These are phyloP conservation scores for Aspergillus melleus DNA, from an alignment of 2,329 filamentous ascomycete species.

Conservation along the genomic window DNA sequence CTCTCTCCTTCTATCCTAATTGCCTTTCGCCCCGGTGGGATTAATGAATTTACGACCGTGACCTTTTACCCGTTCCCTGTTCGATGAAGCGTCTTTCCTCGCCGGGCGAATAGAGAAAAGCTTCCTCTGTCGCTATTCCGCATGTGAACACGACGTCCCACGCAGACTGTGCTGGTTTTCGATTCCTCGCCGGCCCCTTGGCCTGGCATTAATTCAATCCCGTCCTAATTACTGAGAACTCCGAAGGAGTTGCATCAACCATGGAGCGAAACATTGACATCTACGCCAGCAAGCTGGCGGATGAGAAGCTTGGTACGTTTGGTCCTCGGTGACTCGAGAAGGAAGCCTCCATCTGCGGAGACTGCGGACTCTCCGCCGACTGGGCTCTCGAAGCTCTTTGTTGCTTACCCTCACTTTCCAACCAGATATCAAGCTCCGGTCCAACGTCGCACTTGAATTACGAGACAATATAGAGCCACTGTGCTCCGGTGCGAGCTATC, in stretches of 20 bases:
- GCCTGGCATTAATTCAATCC: conserved; percentile 37
- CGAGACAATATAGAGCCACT: conserved; percentile 84
- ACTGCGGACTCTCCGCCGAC: not conserved
- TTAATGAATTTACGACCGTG: conserved; percentile 35
- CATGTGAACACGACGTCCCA: conserved; percentile 30
- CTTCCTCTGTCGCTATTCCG: conserved; percentile 22
- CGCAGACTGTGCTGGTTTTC: conserved; percentile 29
- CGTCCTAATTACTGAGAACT: conserved; percentile 20
- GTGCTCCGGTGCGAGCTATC: conserved; percentile 78
- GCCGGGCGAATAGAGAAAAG: conserved; percentile 26
- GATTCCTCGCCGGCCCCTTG: conserved; percentile 36
- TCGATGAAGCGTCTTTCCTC: conserved; percentile 27
- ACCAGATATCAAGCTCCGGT: conserved; percentile 76
- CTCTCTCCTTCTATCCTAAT: conserved; percentile 6
- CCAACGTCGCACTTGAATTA: conserved; percentile 78
- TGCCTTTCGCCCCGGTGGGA: conserved; percentile 9
- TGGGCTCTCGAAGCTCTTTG: not conserved
- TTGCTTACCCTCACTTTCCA: conserved; percentile 9
- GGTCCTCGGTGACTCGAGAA: not conserved
- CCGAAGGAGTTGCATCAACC: conserved; percentile 20
- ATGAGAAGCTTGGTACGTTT: conserved; percentile 49
- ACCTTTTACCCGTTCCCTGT: conserved; percentile 18
- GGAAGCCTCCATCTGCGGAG: not conserved
- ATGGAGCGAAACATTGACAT: conserved; percentile 52
- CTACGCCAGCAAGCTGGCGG: conserved; percentile 50